Percentiles rank a stretch among this genome's conserved stretches.
Evolutionary conservation across 139 green algal species (phyloP).

Genomic region (Dunaliella sp.): DNA sequence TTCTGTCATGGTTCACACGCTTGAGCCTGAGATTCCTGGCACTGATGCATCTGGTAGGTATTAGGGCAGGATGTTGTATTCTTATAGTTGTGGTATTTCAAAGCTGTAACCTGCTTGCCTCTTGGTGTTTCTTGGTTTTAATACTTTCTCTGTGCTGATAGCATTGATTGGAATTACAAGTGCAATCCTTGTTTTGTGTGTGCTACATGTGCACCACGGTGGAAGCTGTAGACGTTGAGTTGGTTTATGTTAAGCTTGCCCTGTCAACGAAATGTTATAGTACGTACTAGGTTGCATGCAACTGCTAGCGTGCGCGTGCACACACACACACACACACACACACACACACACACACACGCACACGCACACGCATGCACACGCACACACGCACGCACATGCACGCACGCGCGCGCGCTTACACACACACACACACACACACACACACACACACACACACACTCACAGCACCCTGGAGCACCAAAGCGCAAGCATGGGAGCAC

Average conservation of each 20-base stretch:
- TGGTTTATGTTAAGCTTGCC: neutral
- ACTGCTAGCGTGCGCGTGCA: neutral
- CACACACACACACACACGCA: no score
- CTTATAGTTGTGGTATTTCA: no score
- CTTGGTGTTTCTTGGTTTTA: neutral
- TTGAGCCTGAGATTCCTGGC: neutral
- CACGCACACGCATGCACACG: no score
- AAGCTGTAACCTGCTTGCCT: no score
- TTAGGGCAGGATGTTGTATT: no score
- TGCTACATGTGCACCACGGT: no score
- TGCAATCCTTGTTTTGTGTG: neutral
- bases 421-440: neutral
- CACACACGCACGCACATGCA: no score
- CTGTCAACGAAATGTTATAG: no score
- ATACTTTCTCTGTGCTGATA: neutral
- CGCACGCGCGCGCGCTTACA: no score
- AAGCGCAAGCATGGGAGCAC: neutral
- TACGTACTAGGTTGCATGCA: no score
- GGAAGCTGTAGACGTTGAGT: neutral
- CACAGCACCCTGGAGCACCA: neutral
- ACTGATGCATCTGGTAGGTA: neutral
- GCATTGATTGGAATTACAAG: neutral
- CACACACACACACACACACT: neutral
- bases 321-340: neutral
- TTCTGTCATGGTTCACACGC: neutral